These are phyloP conservation scores for Cladobotryum mycophilum DNA, from an alignment of 2,329 filamentous ascomycete species.

Conservation along the genomic window DNA sequence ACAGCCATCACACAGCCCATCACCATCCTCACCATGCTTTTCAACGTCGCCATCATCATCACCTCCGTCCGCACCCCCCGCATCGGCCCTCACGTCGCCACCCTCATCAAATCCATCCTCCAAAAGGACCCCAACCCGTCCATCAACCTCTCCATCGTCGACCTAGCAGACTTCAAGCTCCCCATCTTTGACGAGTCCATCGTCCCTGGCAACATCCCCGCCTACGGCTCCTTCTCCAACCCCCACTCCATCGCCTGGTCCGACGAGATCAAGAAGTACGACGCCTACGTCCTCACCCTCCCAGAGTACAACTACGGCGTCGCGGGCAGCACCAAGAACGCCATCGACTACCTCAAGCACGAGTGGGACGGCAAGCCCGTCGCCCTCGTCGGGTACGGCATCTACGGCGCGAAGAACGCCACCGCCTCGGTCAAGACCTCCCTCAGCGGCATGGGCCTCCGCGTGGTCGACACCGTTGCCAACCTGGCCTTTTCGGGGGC, in stretches of 20 bases:
- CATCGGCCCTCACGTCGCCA: constrained; percentile 5
- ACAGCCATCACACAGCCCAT: neutral
- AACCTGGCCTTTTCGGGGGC: constrained; percentile 2
- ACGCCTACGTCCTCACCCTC: constrained; percentile 39
- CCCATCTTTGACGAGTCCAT: constrained; percentile 37
- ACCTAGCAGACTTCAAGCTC: constrained; percentile 34
- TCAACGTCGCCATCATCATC: constrained; percentile 9
- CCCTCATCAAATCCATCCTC: constrained; percentile 1
- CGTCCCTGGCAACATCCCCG: constrained; percentile 30
- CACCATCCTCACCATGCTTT: neutral
- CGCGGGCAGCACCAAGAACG: constrained; percentile 51
- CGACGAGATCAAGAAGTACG: constrained; percentile 33
- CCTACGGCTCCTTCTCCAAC: constrained; percentile 25
- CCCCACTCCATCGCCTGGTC: constrained; percentile 37
- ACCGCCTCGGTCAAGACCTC: constrained; percentile 4
- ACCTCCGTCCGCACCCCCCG: constrained; percentile 8
- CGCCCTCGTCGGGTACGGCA: constrained; percentile 48
- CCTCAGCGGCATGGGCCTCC: constrained; percentile 1
- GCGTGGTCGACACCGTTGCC: constrained; percentile 2
- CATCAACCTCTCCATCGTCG: constrained; percentile 22
- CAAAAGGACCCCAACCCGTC: neutral
- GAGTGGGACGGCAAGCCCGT: constrained; percentile 51
- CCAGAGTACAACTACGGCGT: constrained; percentile 50
- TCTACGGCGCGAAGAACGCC: constrained; percentile 28
- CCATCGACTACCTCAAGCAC: constrained; percentile 52